Evolutionary conservation across 2,329 filamentous ascomycete species (phyloP).

Genomic region (Talaromyces sp.): DNA sequence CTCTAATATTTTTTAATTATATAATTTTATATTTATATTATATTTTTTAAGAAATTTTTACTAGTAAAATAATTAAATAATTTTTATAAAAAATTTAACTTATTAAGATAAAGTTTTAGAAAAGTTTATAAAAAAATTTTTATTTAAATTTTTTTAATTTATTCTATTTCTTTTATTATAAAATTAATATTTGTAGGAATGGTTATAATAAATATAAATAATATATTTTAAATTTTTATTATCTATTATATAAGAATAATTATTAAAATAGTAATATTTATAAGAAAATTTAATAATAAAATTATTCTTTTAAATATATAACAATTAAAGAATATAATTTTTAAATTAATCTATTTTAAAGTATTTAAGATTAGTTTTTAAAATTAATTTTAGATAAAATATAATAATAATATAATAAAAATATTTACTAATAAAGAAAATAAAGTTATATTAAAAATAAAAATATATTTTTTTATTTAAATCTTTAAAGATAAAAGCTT

Average conservation of each 20-base stretch:
- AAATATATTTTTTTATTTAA: no score
- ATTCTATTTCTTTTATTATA: neutral
- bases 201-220: neutral
- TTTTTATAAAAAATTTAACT: neutral
- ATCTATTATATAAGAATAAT: neutral
- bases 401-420: no score
- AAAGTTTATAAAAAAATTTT: no score
- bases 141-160: neutral
- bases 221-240: neutral
- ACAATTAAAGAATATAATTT: no score
- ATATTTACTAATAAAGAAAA: no score
- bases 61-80: neutral
- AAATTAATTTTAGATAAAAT: no score
- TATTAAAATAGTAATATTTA: neutral
- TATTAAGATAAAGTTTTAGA: no score
- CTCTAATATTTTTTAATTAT: neutral
- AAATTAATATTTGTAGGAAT: neutral
- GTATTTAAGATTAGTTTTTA: no score
- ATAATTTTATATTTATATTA: neutral
- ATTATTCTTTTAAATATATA: neutral
- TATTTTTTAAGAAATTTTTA: neutral
- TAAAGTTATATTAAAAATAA: no score
- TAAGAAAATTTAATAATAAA: neutral
- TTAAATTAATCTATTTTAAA: no score
- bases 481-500: no score